Conservation (phyloP, 257 asterid species). For the Parsonsia alboflavescens region DNA sequence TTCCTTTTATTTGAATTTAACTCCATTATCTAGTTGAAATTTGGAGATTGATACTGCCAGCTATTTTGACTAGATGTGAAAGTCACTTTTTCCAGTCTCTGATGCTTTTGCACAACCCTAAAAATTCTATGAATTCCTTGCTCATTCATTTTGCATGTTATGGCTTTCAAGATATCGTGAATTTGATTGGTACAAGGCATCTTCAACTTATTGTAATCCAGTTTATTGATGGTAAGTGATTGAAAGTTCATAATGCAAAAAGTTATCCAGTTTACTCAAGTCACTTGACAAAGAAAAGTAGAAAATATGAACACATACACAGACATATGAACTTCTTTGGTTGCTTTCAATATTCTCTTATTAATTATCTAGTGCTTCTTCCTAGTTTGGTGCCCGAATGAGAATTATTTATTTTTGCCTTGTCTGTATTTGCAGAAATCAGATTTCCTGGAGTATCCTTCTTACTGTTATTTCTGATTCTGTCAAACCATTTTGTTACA, state of each 20-base stretch:
- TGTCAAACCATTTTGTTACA: conserved; percentile 36
- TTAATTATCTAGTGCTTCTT: neutral
- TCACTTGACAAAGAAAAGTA: neutral
- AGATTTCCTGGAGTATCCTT: neutral
- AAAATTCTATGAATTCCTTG: too few relatives aligned
- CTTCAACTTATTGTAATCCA: neutral
- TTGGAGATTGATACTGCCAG: neutral
- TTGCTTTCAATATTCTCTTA: neutral
- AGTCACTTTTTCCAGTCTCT: neutral
- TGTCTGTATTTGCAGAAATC: neutral
- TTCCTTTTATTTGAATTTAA: conserved; percentile 6
- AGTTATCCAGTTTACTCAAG: neutral
- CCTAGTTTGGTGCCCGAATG: neutral
- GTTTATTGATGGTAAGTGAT: neutral
- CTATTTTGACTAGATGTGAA: neutral
- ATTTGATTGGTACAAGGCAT: neutral
- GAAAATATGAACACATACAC: neutral
- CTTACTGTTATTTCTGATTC: conserved; percentile 21
- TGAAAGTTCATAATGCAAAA: neutral
- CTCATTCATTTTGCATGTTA: too few relatives aligned
- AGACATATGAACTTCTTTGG: neutral
- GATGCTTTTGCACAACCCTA: neutral
- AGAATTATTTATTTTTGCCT: conserved; percentile 1
- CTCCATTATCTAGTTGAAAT: neutral
- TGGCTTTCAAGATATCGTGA: neutral